These are phyloP conservation scores for Akanthomyces muscarius DNA, from an alignment of 2,329 filamentous ascomycete species.

Conservation along the genomic window DNA sequence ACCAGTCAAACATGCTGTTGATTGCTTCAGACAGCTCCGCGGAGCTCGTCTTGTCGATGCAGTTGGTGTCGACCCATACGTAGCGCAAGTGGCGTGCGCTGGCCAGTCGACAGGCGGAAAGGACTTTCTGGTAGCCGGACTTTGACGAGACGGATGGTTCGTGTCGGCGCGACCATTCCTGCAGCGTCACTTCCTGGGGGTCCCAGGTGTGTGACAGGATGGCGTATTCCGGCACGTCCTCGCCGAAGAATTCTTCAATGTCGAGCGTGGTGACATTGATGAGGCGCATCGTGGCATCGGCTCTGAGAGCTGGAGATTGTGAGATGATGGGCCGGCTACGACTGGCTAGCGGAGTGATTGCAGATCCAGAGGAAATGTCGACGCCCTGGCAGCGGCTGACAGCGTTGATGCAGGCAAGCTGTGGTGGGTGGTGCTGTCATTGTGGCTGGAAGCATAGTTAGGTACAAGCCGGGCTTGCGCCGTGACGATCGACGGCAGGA, in stretches of 20 bases:
- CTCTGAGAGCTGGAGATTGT: neutral
- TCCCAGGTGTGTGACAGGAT: slow-evolving; percentile 26
- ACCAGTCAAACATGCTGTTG: slow-evolving; percentile 2
- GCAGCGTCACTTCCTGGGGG: neutral
- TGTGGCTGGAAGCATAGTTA: too few relatives aligned
- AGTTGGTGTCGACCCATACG: slow-evolving; percentile 26
- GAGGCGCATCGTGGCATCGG: neutral
- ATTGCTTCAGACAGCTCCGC: slow-evolving; percentile 2
- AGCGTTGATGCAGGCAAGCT: neutral
- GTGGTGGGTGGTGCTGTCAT: neutral
- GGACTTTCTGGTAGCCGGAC: neutral
- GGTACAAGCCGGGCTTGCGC: neutral
- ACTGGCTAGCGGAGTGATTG: neutral
- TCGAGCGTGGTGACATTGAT: neutral
- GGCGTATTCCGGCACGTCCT: slow-evolving; percentile 22
- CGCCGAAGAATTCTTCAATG: slow-evolving; percentile 4
- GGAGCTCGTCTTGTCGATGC: slow-evolving; percentile 5
- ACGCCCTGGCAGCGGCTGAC: neutral
- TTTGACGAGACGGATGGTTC: neutral
- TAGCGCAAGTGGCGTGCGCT: slow-evolving; percentile 20
- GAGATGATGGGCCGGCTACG: neutral
- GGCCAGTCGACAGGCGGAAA: neutral
- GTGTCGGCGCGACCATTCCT: neutral
- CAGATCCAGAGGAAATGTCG: neutral
- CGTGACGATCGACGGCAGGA: too few relatives aligned